Conservation (phyloP, 1,139 yeast species). For the Meyerozyma athensensis region DNA sequence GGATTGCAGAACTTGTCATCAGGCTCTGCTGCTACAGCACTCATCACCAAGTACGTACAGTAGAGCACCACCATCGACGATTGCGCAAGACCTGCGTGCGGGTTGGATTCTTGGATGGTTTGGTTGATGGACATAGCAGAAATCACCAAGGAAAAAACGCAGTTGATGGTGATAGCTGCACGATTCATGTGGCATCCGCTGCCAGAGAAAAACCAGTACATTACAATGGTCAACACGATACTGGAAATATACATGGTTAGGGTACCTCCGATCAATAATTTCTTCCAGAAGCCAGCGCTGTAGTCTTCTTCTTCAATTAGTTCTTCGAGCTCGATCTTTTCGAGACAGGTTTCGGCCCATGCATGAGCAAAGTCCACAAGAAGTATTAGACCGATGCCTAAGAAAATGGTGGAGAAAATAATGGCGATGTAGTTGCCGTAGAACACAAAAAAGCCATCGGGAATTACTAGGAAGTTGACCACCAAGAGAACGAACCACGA, state of each 20-base stretch:
- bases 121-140: conserved; percentile 76
- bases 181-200: conserved; percentile 89
- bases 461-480: conserved; percentile 65
- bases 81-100: conserved; percentile 95
- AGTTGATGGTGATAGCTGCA: conserved; percentile 75
- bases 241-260: conserved; percentile 75
- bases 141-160: conserved; percentile 58
- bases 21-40: conserved; percentile 96
- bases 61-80: conserved; percentile 93
- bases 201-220: conserved; percentile 82
- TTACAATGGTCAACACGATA: conserved; percentile 63
- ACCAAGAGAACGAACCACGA: conserved; percentile 56
- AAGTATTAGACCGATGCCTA: conserved; percentile 83
- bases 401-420: conserved; percentile 75
- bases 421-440: conserved; percentile 93
- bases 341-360: conserved; percentile 96
- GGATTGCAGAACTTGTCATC: conserved; percentile 93
- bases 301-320: conserved; percentile 46
- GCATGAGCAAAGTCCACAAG: conserved; percentile 97
- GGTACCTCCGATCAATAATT: conserved; percentile 80
- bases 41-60: conserved; percentile 85
- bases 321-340: conserved; percentile 83
- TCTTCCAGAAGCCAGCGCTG: conserved; percentile 66
- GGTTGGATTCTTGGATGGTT: conserved; percentile 83
- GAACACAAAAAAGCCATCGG: conserved; percentile 79